Base-by-base conservation (phyloP, 805 yeast genomes). In the Yamadazyma ubonensis region DNA sequence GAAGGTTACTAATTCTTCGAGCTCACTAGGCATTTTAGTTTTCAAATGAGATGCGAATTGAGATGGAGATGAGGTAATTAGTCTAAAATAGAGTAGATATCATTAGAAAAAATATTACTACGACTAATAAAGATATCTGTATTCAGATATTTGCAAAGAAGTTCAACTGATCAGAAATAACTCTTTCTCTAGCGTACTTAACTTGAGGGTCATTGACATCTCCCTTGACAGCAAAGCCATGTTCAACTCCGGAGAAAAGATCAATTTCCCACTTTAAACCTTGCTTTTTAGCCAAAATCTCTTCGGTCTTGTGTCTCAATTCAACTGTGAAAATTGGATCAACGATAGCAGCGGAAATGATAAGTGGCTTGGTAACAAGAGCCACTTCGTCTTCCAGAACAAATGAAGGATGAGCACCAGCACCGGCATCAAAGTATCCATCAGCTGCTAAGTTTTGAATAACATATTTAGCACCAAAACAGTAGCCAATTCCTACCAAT, bases 221-320 rank as follows among this genome's bases (percentile, higher is more conserved):
- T 42, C 95, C 96, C 64, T 86, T 83, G 30, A 76, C 80, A 15
- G 95, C 78, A 59, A 70, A 90, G 1, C 96, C 97, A 58, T 90
- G 97, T 3, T 57, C 17, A 17, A 76, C 82, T 41, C 83, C 83
- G 22, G 82, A 58, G 59, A 76, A 83, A 32, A 86, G 55, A 43
- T 80, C 77, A 18, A 83, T 51, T 61, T 77, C 81, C 66, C 76
- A 89, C 38, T 43, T 44, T 27, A 77, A 77, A 40, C 70, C 72
- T 39, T 71, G 71, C 14, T 49, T 47, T 39, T 53, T 49, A 30
- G 50, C 63, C 52, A 84, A 73, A 50, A 73, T 75, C 7, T 62
- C 76, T 61, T 81, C 87, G 19, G 90, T 76, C 51, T 70, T 52
- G 43, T 59, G 67, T 65, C 95, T 81, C 52, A 78, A 63, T 38